Base-by-base conservation (phyloP, 2,329 filamentous ascomycete species). In the Cladophialophora yegresii region DNA sequence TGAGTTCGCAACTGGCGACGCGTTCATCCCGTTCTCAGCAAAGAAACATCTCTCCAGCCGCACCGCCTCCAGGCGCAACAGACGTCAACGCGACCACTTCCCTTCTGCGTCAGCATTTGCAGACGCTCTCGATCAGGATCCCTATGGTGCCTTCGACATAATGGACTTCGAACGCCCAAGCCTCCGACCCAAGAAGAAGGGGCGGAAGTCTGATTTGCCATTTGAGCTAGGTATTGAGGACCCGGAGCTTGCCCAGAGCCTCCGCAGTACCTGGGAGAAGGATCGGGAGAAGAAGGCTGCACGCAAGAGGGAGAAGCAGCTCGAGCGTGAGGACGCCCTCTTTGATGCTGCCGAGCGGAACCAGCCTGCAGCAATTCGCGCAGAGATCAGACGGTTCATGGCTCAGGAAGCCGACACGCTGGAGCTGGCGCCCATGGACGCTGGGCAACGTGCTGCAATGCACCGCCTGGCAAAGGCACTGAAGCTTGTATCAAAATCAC, bases 371-470 rank as follows among this genome's bases (percentile, higher is more conserved):
- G 84, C 93, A 58, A 81, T 96, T 51, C 87, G 87, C 65, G 81
- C 85, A 20, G 91, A 96, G 76, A 82, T 98, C 50, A 73, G 69
- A 55, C 67, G 61, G 28, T 71, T 71, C 54, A 56, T 71, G 56
- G 49, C 68, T 16, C 56, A 69, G n/a, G 70, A 71, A 57, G 45
- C 55, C n/a, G 67, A 70, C 13, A 54, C 45, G 2, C 81, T 95
- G 5, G 80, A 86, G 4, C 81, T 98, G 26, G 91, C 93, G 2
- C 91, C 93, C 0, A 96, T 98, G 87, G 87, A 91, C 62, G 91
- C 92, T 66, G 78, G 84, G 51, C 84, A 88, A 45, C 88, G 95
- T 56, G 93, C 91, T 74, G 79, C 87, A 5, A 83, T 98, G 20
- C 95, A 99, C 75, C 85, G 91, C 64, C 77, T 96, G 45, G 92